A percentile compares a stretch with the other conserved stretches of the same genome.
phyloP scores from a whole-genome alignment of 2,329 filamentous ascomycete species.

The Trematosphaeria pertusa region DNA sequence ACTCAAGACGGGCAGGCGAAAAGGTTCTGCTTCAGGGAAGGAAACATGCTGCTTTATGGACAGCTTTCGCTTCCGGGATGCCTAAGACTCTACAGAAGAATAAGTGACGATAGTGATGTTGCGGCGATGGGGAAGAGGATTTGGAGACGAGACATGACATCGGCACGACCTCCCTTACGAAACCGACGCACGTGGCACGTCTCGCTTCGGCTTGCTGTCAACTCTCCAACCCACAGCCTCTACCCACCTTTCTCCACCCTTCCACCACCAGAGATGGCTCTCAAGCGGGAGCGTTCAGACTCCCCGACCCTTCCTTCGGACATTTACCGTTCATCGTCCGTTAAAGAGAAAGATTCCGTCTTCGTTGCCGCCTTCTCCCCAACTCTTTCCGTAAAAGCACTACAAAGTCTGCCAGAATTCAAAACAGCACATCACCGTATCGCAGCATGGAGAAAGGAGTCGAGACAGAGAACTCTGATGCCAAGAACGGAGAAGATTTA shows the following conservation, averaged over 20 bases:
- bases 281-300: conserved; percentile 37
- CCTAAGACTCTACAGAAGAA: too few relatives aligned
- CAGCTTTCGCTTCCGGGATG: too few relatives aligned
- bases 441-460: conserved; percentile 58
- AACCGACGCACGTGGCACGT: too few relatives aligned
- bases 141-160: too few relatives aligned
- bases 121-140: too few relatives aligned
- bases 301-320: conserved; percentile 22
- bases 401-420: conserved; percentile 55
- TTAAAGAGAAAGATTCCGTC: conserved; percentile 59
- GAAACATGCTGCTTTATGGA: too few relatives aligned
- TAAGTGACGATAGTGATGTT: too few relatives aligned
- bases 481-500: conserved; percentile 46
- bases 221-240: background rate
- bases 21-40: too few relatives aligned
- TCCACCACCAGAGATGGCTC: conserved; percentile 32
- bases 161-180: too few relatives aligned
- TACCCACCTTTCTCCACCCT: conserved; percentile 11
- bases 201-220: too few relatives aligned
- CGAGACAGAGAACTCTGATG: conserved; percentile 55
- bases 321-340: conserved; percentile 54
- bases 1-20: too few relatives aligned
- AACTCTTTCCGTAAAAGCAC: conserved; percentile 45
- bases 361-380: conserved; percentile 61
- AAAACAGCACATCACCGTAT: conserved; percentile 58